Percentiles rank a stretch among this genome's conserved stretches.
Conservation (phyloP, 2,329 filamentous ascomycete genomes). For the Geosmithia putterillii region DNA sequence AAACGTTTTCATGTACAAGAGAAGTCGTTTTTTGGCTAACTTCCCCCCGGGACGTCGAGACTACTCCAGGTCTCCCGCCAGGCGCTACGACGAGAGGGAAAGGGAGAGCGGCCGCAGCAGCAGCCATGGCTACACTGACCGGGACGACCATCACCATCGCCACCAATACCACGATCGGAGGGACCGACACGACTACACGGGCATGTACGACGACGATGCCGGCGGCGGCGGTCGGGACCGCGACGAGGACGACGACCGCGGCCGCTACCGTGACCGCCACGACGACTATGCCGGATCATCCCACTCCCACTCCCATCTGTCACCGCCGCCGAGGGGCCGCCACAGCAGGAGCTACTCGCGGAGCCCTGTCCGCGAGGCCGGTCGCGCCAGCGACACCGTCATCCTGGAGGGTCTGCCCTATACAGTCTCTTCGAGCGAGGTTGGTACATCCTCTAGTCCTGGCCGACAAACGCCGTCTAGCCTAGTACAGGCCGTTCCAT, state of each 20-base stretch:
- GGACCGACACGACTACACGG: constrained; percentile 14
- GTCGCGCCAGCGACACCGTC: constrained; percentile 34
- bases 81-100: constrained; percentile 23
- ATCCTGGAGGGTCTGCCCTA: constrained; percentile 41
- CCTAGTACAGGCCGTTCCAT: not conserved
- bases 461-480: not conserved
- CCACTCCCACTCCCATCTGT: too few relatives aligned
- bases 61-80: constrained; percentile 29
- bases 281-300: constrained; percentile 10
- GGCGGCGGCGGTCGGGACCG: constrained; percentile 13
- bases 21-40: constrained; percentile 27
- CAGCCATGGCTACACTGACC: constrained; percentile 13
- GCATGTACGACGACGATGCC: constrained; percentile 25
- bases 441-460: constrained; percentile 20
- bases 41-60: constrained; percentile 30
- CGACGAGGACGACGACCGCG: constrained; percentile 6
- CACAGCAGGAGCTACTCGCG: constrained; percentile 18
- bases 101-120: too few relatives aligned
- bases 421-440: constrained; percentile 36
- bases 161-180: constrained; percentile 9
- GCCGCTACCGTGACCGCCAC: constrained; percentile 6
- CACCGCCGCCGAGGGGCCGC: constrained; percentile 10
- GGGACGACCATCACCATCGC: constrained; percentile 4
- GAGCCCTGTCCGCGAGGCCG: constrained; percentile 23
- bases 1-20: not conserved